A percentile compares a stretch with the other conserved stretches of the same genome.
phyloP scores from a whole-genome alignment of 495 filamentous ascomycete genomes.

The Penicillium taxi region DNA sequence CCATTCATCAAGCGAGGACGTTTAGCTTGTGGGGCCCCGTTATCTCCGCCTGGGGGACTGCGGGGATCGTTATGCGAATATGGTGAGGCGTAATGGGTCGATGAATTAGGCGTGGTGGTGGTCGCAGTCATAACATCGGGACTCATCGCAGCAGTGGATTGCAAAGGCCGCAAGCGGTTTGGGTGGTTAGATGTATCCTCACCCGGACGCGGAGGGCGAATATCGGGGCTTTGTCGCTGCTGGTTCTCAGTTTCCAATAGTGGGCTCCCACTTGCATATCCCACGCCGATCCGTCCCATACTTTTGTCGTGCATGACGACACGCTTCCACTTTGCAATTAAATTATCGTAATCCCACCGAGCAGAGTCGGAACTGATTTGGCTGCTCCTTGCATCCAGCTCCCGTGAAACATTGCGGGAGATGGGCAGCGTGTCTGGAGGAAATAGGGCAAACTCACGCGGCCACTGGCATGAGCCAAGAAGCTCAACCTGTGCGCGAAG shows the following conservation, averaged over 20 bases:
- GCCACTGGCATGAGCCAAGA: conserved; percentile 58
- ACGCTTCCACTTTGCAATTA: conserved; percentile 51
- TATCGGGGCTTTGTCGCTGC: conserved; percentile 12
- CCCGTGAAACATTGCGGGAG: conserved; percentile 36
- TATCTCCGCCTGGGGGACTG: conserved; percentile 16
- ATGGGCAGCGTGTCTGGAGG: conserved; percentile 57
- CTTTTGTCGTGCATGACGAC: conserved; percentile 44
- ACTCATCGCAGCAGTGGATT: conserved; percentile 24
- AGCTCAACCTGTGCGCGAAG: conserved; percentile 63
- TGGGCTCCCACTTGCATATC: conserved; percentile 11
- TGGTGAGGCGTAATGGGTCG: conserved; percentile 28
- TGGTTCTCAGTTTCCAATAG: conserved; percentile 10
- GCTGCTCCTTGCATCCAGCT: conserved; percentile 32
- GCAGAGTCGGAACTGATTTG: conserved; percentile 29
- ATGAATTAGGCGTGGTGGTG: conserved; percentile 23
- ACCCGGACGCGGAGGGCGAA: conserved; percentile 19
- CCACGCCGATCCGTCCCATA: conserved; percentile 37
- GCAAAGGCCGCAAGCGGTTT: conserved; percentile 20
- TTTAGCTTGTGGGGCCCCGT: conserved; percentile 26
- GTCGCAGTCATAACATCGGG: conserved; percentile 23
- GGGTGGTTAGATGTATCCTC: conserved; percentile 24
- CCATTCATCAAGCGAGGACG: conserved; percentile 41
- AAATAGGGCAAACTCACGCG: conserved; percentile 60
- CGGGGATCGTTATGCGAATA: conserved; percentile 26
- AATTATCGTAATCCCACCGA: conserved; percentile 49